These are phyloP conservation scores for Astragalus membranaceus DNA, from an alignment of 306 rosid species.

Conservation along the genomic window DNA sequence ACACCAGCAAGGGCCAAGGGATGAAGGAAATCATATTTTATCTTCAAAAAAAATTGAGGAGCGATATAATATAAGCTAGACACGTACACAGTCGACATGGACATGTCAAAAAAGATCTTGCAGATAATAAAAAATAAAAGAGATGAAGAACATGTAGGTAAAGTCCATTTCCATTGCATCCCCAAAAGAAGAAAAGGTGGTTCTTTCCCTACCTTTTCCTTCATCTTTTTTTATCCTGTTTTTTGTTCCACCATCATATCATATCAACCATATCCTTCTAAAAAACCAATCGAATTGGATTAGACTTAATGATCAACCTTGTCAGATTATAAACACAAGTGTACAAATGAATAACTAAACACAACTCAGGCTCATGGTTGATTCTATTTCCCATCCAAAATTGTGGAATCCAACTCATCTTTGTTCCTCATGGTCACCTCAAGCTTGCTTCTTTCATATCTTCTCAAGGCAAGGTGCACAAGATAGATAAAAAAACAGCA, in stretches of 20 bases:
- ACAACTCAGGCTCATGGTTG: constrained; percentile 29
- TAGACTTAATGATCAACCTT: constrained; percentile 42
- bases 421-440: constrained; percentile 5
- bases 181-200: constrained; percentile 42
- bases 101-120: constrained; percentile 43
- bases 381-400: constrained; percentile 42
- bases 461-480: constrained; percentile 6
- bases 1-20: not conserved
- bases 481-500: not conserved
- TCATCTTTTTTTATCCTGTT: not conserved
- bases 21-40: constrained; percentile 19
- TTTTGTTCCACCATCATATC: not conserved
- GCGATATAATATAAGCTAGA: constrained; percentile 34
- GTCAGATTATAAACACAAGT: constrained; percentile 64
- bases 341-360: constrained; percentile 41
- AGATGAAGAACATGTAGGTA: constrained; percentile 17
- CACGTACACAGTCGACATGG: constrained; percentile 38
- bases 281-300: constrained; percentile 59
- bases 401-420: constrained; percentile 39
- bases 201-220: constrained; percentile 34
- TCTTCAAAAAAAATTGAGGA: constrained; percentile 25
- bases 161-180: constrained; percentile 32
- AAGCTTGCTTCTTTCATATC: constrained; percentile 22
- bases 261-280: constrained; percentile 26
- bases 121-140: constrained; percentile 4